Percentiles rank a stretch among this genome's conserved stretches.
phyloP scores from a whole-genome alignment of 495 filamentous ascomycete species.

The Geoglossum glabrum region DNA sequence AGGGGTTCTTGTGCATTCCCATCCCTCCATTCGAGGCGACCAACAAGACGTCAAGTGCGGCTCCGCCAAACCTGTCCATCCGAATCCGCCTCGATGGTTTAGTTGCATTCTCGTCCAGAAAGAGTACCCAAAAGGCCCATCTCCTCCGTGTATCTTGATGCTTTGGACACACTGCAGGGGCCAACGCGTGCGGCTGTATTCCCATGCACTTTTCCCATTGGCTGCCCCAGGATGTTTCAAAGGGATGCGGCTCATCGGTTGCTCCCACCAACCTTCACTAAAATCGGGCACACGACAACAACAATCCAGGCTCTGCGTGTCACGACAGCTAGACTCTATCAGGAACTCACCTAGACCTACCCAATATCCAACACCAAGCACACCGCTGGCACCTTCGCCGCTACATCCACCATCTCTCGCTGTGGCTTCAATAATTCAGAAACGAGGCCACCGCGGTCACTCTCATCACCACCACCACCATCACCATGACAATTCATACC shows the following conservation, averaged over 20 bases:
- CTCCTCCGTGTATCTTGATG: not conserved
- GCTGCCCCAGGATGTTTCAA: not conserved
- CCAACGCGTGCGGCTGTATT: not conserved
- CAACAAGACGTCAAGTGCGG: too few relatives aligned
- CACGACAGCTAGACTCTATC: not conserved
- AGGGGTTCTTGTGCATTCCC: too few relatives aligned
- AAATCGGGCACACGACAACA: not conserved
- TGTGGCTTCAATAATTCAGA: slow-evolving; percentile 11
- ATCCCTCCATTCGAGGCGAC: too few relatives aligned
- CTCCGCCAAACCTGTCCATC: too few relatives aligned
- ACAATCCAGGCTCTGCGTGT: not conserved
- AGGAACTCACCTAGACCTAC: not conserved
- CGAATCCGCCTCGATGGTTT: too few relatives aligned
- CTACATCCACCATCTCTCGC: not conserved
- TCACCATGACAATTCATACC: slow-evolving; percentile 72
- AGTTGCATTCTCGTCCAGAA: not conserved
- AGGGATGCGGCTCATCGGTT: not conserved
- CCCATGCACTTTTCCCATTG: not conserved
- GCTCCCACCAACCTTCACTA: not conserved
- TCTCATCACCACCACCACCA: slow-evolving; percentile 33
- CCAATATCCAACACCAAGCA: not conserved
- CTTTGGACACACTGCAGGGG: not conserved
- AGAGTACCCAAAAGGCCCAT: not conserved
- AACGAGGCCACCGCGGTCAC: slow-evolving; percentile 28
- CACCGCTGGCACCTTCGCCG: not conserved